Evolutionary conservation across 2,329 filamentous ascomycete species (phyloP).

Genomic region (Dactylellina cionopaga): DNA sequence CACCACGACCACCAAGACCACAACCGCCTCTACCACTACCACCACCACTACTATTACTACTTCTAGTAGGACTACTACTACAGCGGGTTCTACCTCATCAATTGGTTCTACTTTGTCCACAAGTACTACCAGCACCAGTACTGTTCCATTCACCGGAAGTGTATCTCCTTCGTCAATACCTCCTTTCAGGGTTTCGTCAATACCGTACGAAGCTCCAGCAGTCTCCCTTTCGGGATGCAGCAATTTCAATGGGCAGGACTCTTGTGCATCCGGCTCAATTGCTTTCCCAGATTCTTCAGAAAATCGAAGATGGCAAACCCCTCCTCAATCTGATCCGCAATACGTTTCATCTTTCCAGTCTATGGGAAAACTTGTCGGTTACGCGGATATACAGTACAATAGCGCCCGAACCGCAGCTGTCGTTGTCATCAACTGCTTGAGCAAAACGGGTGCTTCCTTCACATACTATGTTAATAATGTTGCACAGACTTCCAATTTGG

Average conservation of each 20-base stretch:
- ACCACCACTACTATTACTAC: conserved; percentile 1
- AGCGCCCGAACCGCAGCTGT: conserved; percentile 56
- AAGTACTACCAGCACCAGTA: conserved; percentile 16
- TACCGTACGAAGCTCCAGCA: conserved; percentile 55
- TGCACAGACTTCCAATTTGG: conserved; percentile 54
- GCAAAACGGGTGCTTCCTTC: conserved; percentile 55
- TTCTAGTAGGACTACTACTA: conserved; percentile 9
- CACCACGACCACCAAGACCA: conserved; percentile 4
- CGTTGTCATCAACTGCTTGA: conserved; percentile 57
- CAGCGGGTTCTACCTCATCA: neutral
- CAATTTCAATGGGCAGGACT: conserved; percentile 58
- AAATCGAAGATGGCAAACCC: conserved; percentile 58
- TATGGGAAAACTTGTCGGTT: conserved; percentile 57
- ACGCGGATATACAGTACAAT: conserved; percentile 58
- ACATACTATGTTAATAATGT: conserved; percentile 55
- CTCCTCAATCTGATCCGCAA: conserved; percentile 52
- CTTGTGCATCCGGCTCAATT: conserved; percentile 51
- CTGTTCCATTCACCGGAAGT: conserved; percentile 32
- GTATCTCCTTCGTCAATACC: conserved; percentile 52
- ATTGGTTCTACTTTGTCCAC: conserved; percentile 8
- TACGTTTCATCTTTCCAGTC: conserved; percentile 57
- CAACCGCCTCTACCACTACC: conserved; percentile 12
- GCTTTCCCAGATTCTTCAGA: conserved; percentile 56
- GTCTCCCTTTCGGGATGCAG: conserved; percentile 56
- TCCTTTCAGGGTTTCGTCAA: conserved; percentile 54